Conservation (phyloP, 371 early-diverging fungal genomes). For the Mucor piriformis region DNA sequence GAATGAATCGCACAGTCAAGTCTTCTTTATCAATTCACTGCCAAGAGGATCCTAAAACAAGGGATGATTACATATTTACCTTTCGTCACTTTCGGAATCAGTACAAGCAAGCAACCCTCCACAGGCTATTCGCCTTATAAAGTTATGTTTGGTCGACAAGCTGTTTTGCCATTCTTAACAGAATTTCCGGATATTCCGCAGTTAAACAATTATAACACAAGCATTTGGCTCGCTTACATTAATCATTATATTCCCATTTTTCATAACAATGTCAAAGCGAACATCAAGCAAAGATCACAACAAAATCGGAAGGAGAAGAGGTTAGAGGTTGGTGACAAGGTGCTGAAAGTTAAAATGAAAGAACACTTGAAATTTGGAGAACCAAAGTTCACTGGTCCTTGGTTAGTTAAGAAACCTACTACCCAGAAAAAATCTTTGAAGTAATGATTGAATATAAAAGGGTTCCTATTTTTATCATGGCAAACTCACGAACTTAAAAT, state of each 20-base stretch:
- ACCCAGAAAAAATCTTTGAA: too few relatives aligned
- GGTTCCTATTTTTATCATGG: too few relatives aligned
- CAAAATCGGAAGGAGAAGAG: slow-evolving; percentile 6
- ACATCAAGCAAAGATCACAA: slow-evolving; percentile 16
- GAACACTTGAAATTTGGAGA: slow-evolving; percentile 2
- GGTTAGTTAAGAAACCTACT: slow-evolving; percentile 5
- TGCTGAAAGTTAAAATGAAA: slow-evolving; percentile 7
- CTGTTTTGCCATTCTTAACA: not conserved
- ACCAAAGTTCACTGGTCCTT: slow-evolving; percentile 15
- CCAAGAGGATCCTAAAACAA: slow-evolving; percentile 2
- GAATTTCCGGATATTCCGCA: not conserved
- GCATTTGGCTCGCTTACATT: slow-evolving; percentile 16
- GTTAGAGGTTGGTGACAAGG: slow-evolving; percentile 6
- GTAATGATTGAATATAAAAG: too few relatives aligned
- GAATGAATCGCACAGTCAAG: slow-evolving; percentile 25
- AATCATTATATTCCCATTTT: slow-evolving; percentile 21
- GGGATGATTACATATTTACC: slow-evolving; percentile 19
- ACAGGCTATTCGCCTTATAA: slow-evolving; percentile 21
- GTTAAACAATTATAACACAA: not conserved
- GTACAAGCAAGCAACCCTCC: slow-evolving; percentile 20
- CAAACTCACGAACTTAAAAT: too few relatives aligned
- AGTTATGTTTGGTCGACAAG: slow-evolving; percentile 20
- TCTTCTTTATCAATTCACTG: slow-evolving; percentile 7
- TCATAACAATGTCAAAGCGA: not conserved
- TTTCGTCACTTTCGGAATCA: slow-evolving; percentile 24